phyloP scores from a whole-genome alignment of 768 basidiomycete species.

The Amanita pseudoporphyria region DNA sequence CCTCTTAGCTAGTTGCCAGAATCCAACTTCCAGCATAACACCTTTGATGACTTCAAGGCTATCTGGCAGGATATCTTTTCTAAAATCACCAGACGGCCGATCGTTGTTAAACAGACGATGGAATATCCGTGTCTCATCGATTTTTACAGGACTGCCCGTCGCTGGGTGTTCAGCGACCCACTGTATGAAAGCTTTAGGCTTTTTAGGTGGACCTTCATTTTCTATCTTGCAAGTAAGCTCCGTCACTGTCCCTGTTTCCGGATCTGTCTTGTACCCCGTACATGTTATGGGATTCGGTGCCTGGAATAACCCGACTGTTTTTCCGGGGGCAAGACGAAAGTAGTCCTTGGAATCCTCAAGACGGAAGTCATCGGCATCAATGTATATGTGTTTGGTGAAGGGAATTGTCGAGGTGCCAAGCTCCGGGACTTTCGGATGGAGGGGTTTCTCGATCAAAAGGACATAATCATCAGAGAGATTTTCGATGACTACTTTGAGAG shows the following conservation, averaged over 20 bases:
- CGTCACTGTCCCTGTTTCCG: slow-evolving; percentile 57
- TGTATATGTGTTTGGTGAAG: slow-evolving; percentile 84
- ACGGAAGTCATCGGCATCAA: slow-evolving; percentile 91
- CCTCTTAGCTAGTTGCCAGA: slow-evolving; percentile 73
- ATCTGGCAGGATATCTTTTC: slow-evolving; percentile 71
- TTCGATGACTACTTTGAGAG: slow-evolving; percentile 85
- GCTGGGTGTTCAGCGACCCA: slow-evolving; percentile 87
- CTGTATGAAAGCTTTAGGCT: slow-evolving; percentile 92
- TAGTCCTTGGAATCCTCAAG: slow-evolving; percentile 88
- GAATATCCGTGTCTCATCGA: slow-evolving; percentile 91
- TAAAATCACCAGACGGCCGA: slow-evolving; percentile 77
- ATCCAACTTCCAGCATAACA: slow-evolving; percentile 83
- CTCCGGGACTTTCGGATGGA: slow-evolving; percentile 89
- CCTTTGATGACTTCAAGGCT: slow-evolving; percentile 73
- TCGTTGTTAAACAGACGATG: slow-evolving; percentile 92
- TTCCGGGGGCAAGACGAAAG: slow-evolving; percentile 95
- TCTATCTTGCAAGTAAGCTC: slow-evolving; percentile 79
- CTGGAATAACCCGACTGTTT: slow-evolving; percentile 94
- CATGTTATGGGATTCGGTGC: slow-evolving; percentile 89
- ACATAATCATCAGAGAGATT: slow-evolving; percentile 85
- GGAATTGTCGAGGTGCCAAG: slow-evolving; percentile 77
- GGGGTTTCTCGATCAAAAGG: slow-evolving; percentile 76
- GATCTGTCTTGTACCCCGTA: slow-evolving; percentile 77
- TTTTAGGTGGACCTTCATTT: slow-evolving; percentile 52
- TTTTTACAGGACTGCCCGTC: slow-evolving; percentile 70